Base-by-base conservation (phyloP, 306 rosid genomes). In the Cucumis melo region DNA sequence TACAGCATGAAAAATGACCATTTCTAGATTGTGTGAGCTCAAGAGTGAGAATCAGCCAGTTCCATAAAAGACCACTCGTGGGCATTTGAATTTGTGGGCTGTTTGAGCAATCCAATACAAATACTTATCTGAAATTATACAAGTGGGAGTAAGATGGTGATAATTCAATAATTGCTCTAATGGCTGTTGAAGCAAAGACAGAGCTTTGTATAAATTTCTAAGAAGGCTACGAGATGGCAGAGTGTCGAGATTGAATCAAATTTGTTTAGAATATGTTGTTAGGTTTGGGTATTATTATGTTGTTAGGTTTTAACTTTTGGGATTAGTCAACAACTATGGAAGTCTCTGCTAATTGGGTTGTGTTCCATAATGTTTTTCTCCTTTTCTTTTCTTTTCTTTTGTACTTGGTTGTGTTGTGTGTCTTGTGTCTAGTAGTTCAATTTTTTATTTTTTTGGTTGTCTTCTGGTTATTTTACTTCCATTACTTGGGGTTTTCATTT, bases 101-200 rank as follows among this genome's bases (percentile, higher is more conserved):
- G 79, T 87, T 60, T 74, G 16, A 10, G 81, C 80, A 1, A 93
- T 89, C 97, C 97, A 91, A 29, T 83, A 80, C 38, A 92, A 73
- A 71, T 83, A 80, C 64, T 79, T 92, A 71, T 92, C 98, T 0
- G 98, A 92, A 2, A 92, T 82, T 24, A 92, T 89, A 82, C 96
- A 92, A 67, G 78, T 87, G 1, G 92, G 94, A 5, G 81, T 84
- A 20, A 76, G 29, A 14, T 10, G 59, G 46, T 80, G 89, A 17
- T 32, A 57, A 4, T 77, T 54, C 21, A 92, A 84, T 66, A 80
- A 83, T 2, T 78, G 15, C 20, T 92, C 98, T 32, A 91, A 60
- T 0, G 94, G 98, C 27, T 86, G 62, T 75, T 88, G 98, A 8
- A 92, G 76, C 91, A 85, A 70, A 71, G 80, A 78, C 27, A 91